Evolutionary conservation across 2,329 filamentous ascomycete genomes (phyloP).

Genomic region (Botrytis fragariae): DNA sequence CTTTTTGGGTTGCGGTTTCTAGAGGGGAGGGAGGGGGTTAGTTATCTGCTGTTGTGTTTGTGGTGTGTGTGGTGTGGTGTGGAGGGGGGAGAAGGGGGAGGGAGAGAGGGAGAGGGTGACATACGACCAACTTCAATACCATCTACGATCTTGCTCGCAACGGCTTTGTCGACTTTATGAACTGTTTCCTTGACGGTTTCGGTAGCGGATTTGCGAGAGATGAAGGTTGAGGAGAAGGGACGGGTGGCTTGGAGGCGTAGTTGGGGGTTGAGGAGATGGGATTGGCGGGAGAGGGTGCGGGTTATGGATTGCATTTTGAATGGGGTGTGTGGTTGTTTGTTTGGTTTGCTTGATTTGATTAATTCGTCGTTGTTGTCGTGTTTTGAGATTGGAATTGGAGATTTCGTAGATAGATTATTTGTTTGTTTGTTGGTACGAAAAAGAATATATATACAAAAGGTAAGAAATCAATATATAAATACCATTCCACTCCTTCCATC

Average conservation of each 20-base stretch:
- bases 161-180: constrained; percentile 57
- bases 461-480: background rate
- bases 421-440: too few relatives aligned
- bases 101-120: constrained; percentile 31
- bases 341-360: too few relatives aligned
- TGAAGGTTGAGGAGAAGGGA: background rate
- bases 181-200: constrained; percentile 51
- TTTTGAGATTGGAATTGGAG: too few relatives aligned
- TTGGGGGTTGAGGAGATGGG: background rate
- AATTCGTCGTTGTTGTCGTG: too few relatives aligned
- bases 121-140: constrained; percentile 58
- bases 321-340: background rate
- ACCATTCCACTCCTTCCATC: background rate
- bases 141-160: constrained; percentile 60
- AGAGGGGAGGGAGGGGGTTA: background rate
- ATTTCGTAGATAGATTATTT: too few relatives aligned
- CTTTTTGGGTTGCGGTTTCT: constrained; percentile 46
- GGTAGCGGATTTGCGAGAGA: background rate
- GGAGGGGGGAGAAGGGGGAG: background rate
- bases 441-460: too few relatives aligned
- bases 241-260: background rate
- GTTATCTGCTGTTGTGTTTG: too few relatives aligned
- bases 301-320: constrained; percentile 13
- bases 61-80: too few relatives aligned
- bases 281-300: background rate